Evolutionary conservation across 164 flowering plant genomes (phyloP), one percentile per base, ranked within the genome.

Genomic region (Magnolia officinalis): DNA sequence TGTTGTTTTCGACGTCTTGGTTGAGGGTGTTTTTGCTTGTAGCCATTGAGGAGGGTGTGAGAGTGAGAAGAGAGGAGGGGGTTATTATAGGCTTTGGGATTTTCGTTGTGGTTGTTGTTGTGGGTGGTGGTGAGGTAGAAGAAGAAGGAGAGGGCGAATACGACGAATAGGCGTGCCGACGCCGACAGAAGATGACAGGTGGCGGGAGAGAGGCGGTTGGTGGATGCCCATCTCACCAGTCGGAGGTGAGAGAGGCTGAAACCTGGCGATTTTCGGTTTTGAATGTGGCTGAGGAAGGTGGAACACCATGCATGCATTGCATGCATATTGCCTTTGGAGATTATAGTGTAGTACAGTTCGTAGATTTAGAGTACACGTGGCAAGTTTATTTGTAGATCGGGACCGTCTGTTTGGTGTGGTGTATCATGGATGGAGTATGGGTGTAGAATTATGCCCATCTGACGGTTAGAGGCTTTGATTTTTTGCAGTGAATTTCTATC

Each of bases 281-380:
- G 24, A 64, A 64, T 64, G 24, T 64, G 67, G 24, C 67, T n/a
- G 67, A 64, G 67, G 67, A 64, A 64, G 67, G 19, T 9, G 67
- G 67, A 64, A 20, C 67, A 64, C 21, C 67, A 64, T 64, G 24
- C 67, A 64, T 55, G 61, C 61, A 16, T 55, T 37, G 45, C 45
- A 37, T 37, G 45, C 45, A 37, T 5, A 37, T 37, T 37, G 45
- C 45, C 45, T 37, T 37, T 37, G 45, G 45, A 37, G 45, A 37
- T 37, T 3, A 37, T 37, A 37, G 45, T 37, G 45, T 37, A 5
- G 45, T 37, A 4, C 6, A 37, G 45, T 37, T 37, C 45, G 6
- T 37, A 37, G 6, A 37, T 37, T 37, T 37, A 2, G 45, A 37
- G 45, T 37, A 37, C 45, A 37, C 45, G 45, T 37, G 45, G 45